Base-by-base conservation (phyloP, 345 rosid species). In the Populus davidiana region DNA sequence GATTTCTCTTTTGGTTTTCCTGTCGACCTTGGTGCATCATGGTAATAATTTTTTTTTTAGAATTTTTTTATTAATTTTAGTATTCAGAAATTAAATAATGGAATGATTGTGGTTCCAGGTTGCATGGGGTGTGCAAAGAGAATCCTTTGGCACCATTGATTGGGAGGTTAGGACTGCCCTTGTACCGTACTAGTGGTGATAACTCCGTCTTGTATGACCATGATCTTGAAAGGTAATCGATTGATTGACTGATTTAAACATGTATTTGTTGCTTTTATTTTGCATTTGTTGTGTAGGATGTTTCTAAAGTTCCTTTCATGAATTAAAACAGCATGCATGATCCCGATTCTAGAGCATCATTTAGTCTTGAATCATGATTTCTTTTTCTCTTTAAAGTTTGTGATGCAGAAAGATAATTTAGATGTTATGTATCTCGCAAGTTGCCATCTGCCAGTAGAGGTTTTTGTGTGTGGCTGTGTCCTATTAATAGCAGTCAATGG, bases 101-200 rank as follows among this genome's bases (percentile, higher is more conserved):
- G 43, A 12, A 35, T 49, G 39, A 75, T 41, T 29, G 67, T 87
- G 14, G 47, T 80, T 71, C 39, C 84, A 96, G 99, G 99, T 78
- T 96, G 80, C 99, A 96, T 75, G 98, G 99, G 18, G 99, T 96
- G 41, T 91, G 96, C 76, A 85, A 91, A 77, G 98, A 93, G 83
- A 96, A 96, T 84, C 99, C 99, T 27, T 77, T 96, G 82, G 98
- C 98, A 67, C 90, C 99, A 27, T 78, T 96, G 41, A 92, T 96
- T 75, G 87, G 98, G 65, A 92, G 94, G 81, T 69, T 96, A 67
- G 99, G 99, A 64, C 76, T 96, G 33, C 98, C 98, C 21, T 71
- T 96, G 29, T 96, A 96, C 77, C 94, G 98, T 66, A 96, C 99
- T 27, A 91, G 99, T 14, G 99, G 96, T 71, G 99, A 96, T 81